These are phyloP conservation scores for Raffaelea ambrosiae DNA, from an alignment of 2,329 filamentous ascomycete species.

Conservation along the genomic window DNA sequence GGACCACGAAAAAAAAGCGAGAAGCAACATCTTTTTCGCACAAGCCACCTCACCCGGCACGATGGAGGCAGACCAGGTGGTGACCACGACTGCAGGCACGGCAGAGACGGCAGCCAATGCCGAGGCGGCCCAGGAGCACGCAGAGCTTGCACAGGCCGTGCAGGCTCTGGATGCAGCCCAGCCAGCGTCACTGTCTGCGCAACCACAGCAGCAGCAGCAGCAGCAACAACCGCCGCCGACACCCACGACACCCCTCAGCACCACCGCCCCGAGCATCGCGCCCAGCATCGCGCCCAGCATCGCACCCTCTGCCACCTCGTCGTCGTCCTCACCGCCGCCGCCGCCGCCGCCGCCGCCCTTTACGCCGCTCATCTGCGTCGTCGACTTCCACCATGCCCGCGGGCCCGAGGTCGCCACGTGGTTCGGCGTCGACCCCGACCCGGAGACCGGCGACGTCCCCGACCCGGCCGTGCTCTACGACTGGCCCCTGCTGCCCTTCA, in stretches of 20 bases:
- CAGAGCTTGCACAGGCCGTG: no score
- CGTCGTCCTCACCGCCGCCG: not conserved
- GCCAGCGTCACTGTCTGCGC: no score
- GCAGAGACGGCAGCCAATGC: no score
- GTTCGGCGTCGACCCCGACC: conserved; percentile 50
- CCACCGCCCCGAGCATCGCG: not conserved
- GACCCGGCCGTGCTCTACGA: conserved; percentile 80
- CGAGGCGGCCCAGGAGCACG: no score
- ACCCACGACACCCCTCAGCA: not conserved
- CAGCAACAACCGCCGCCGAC: not conserved
- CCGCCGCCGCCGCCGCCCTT: conserved; percentile 30
- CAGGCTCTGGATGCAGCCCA: no score
- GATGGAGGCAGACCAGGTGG: no score
- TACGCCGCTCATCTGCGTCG: conserved; percentile 65
- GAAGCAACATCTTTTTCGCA: no score
- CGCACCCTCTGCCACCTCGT: not conserved
- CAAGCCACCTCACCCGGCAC: no score
- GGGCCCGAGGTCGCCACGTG: conserved; percentile 92
- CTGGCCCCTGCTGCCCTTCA: conserved; percentile 88
- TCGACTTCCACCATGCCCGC: conserved; percentile 76
- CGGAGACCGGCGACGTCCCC: conserved; percentile 41
- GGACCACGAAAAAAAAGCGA: no score
- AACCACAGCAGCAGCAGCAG: no score
- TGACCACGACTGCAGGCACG: no score
- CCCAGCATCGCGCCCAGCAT: not conserved